Conservation (phyloP, 2,329 filamentous ascomycete species). For the Penicillium oxalicum region DNA sequence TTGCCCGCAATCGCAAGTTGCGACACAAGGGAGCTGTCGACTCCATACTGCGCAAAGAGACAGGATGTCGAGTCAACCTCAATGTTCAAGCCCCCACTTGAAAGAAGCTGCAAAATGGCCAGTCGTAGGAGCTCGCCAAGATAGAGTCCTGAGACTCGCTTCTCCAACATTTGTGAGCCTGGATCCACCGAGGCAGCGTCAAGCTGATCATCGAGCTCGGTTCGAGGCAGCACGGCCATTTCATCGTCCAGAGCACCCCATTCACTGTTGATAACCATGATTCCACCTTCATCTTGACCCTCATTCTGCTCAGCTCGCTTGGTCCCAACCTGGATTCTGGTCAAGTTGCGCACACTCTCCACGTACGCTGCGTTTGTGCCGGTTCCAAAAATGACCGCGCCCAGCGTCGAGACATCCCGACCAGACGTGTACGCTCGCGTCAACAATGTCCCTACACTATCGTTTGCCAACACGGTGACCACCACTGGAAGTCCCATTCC, state of each 20-base stretch:
- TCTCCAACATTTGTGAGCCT: background rate
- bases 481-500: constrained; percentile 11
- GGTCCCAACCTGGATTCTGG: background rate
- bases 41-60: background rate
- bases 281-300: background rate
- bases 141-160: constrained; percentile 1
- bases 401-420: constrained; percentile 9
- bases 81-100: background rate
- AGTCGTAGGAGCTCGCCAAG: constrained; percentile 1
- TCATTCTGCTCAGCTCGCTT: background rate
- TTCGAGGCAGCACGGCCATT: background rate
- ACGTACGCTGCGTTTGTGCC: constrained; percentile 20
- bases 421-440: constrained; percentile 14
- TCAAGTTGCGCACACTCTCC: constrained; percentile 4
- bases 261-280: background rate
- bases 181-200: background rate
- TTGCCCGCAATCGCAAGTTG: background rate
- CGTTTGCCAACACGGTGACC: constrained; percentile 17
- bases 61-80: background rate
- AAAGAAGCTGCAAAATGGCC: background rate
- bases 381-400: constrained; percentile 18
- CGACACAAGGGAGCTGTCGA: background rate
- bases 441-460: constrained; percentile 18
- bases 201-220: background rate
- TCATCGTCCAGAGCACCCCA: constrained; percentile 1